Conservation (phyloP, 768 basidiomycete genomes). For the Tulasnella sp. region DNA sequence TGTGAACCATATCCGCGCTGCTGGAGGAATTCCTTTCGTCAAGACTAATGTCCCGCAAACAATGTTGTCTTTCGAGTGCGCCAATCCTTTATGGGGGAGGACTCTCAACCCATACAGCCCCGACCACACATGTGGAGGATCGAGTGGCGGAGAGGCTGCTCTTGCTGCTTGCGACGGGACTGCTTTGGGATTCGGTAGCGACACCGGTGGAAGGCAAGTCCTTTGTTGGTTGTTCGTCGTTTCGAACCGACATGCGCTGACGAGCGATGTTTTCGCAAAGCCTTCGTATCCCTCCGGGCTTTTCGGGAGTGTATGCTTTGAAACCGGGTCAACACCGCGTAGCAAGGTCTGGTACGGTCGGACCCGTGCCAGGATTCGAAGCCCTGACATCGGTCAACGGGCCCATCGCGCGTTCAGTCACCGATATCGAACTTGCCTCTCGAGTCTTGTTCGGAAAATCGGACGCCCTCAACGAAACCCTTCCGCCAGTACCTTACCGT, state of each 20-base stretch:
- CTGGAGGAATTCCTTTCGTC: conserved; percentile 34
- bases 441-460: conserved; percentile 45
- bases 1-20: conserved; percentile 27
- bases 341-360: conserved; percentile 46
- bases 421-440: conserved; percentile 58
- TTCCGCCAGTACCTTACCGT: conserved; percentile 54
- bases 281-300: conserved; percentile 70
- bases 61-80: conserved; percentile 75
- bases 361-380: conserved; percentile 59
- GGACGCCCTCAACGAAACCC: conserved; percentile 33
- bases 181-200: conserved; percentile 71
- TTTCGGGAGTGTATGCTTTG: conserved; percentile 69
- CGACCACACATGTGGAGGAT: conserved; percentile 53
- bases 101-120: conserved; percentile 61
- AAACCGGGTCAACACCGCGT: conserved; percentile 62
- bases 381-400: conserved; percentile 39
- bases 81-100: conserved; percentile 70
- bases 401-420: conserved; percentile 37
- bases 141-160: conserved; percentile 78
- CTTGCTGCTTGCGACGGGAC: conserved; percentile 73
- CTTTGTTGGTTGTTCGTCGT: too few species aligned
- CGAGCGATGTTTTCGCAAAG: conserved; percentile 39
- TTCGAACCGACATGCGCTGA: too few species aligned
- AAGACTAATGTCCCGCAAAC: conserved; percentile 36
- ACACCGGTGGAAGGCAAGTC: conserved; percentile 47